These are phyloP conservation scores for Pseudogymnoascus sp. DNA, from an alignment of 2,329 filamentous ascomycete species.

Conservation along the genomic window DNA sequence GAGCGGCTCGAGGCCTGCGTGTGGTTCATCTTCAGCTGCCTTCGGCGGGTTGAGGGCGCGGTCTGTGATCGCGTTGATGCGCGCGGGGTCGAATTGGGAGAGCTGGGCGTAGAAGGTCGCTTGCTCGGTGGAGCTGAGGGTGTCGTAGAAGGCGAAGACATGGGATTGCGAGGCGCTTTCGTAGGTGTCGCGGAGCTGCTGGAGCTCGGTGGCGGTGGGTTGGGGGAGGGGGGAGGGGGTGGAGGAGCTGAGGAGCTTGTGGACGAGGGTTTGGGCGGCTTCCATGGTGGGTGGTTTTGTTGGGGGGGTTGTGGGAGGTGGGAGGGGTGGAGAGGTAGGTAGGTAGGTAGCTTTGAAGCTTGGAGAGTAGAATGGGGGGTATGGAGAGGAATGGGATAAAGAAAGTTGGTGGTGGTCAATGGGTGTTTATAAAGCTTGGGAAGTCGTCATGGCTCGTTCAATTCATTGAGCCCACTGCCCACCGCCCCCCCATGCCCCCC, in stretches of 20 bases:
- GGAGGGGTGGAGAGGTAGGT: not conserved
- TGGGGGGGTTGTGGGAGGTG: not conserved
- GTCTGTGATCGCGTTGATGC: constrained; percentile 82
- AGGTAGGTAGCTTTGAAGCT: not conserved
- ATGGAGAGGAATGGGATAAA: not conserved
- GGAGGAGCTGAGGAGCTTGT: constrained; percentile 35
- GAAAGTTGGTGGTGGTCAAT: constrained; percentile 5
- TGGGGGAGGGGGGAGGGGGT: constrained; percentile 24
- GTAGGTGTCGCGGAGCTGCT: constrained; percentile 61
- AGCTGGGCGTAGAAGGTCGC: constrained; percentile 74
- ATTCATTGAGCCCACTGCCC: not conserved
- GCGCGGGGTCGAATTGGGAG: constrained; percentile 67
- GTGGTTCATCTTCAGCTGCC: constrained; percentile 32
- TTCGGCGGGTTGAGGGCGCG: constrained; percentile 72
- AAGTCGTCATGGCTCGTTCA: not conserved
- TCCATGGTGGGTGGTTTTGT: constrained; percentile 21
- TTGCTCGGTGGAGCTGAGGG: constrained; percentile 65
- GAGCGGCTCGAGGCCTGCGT: constrained; percentile 65
- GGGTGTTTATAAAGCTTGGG: not conserved
- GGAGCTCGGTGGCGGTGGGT: constrained; percentile 34
- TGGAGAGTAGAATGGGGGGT: not conserved
- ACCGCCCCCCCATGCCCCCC: not conserved
- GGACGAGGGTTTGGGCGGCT: constrained; percentile 38
- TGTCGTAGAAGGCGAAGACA: constrained; percentile 81
- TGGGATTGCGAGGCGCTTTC: constrained; percentile 68